Base-by-base conservation (phyloP, 257 asterid species). In the Ajuga chamaepitys region DNA sequence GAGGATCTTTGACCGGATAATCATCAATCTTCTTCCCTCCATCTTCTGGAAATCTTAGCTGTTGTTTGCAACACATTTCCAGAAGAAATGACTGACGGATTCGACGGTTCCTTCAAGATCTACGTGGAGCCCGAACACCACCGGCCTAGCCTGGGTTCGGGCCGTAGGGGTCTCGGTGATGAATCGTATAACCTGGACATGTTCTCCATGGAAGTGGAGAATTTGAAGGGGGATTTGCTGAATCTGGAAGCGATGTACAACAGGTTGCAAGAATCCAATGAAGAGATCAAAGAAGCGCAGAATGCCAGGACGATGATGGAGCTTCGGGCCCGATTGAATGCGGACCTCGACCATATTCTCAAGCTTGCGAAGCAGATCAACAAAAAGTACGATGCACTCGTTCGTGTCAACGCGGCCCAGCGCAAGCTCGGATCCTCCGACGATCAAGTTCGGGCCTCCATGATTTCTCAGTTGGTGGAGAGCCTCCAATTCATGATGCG, bases 311-410 rank as follows among this genome's bases (percentile, higher is more conserved):
- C 57, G 42, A 71, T 82, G 79, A 61, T 57, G 5, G 84, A 76
- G 10, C 64, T 78, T 13, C 67, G 82, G 0, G 54, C 32, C 4
- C 61, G 65, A n/a, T 26, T 69, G 8, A 57, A 58, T 7, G 25
- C n/a, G 21, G 77, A 82, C 34, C 64, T 82, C 4, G 82, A 76
- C 9, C 26, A 71, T 30, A 60, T 79, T 1, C 53, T 70, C 68
- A 82, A 74, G 79, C 38, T 78, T 50, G 82, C 81, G 4, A 82
- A 82, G 68, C 84, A 76, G 32, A 79, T 82, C 44, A 73, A 66
- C 30, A 76, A 68, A 70, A 82, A 78, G 66, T 74, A 53, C 7
- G 87, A 76, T 16, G 84, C 66, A 0, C 75, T 82, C 4, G 69
- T 82, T 12, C 72, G 68, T 40, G 77, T 75, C 8, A 81, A 81